Evolutionary conservation across 2,329 filamentous ascomycete genomes (phyloP), one percentile per base, ranked within the genome.

Genomic region (Volutella citrinella): DNA sequence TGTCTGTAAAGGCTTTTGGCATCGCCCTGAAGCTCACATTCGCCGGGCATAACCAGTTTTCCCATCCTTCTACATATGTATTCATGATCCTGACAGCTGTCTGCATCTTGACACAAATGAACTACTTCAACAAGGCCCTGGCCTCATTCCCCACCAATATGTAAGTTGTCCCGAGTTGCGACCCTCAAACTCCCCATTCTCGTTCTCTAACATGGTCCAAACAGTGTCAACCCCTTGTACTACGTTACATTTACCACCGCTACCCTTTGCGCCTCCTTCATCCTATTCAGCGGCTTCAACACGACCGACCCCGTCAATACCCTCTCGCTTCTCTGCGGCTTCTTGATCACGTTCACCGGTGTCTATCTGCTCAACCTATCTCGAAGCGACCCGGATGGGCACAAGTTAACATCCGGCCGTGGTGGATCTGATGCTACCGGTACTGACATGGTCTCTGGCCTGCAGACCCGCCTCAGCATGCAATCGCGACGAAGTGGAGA

Each of bases 51-150:
- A 98, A 98, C 65, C 93, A 98, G 63, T 96, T 98, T 63, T 80
- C 79, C 6, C 87, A 95, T 52, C 87, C 94, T 3, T 95, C 89
- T 30, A 98, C 94, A 40, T 98, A 98, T 54, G 90, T 96, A 45
- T 98, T 98, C 61, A 82, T 91, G 64, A 96, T 98, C 48, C 79
- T 97, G 46, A 93, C 90, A 0, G 74, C 76, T 4, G 87, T 96
- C 46, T 98, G 93, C 70, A 97, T 98, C 57, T 64, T 98, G 49
- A 96, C 90, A 8, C 93, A 98, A 72, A 97, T 98, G 93, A 98
- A 98, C 65, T 98, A 98, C 65, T 95, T 98, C 67, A 98, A 98
- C 74, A 98, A 98, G 66, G 93, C 93, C 7, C 70, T 98, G 40
- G 94, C 88, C 63, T 89, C 94, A 55, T 98, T 97, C 66, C 91